Conservation (phyloP, 2,329 filamentous ascomycete genomes). For the Trichophyton equinum region DNA sequence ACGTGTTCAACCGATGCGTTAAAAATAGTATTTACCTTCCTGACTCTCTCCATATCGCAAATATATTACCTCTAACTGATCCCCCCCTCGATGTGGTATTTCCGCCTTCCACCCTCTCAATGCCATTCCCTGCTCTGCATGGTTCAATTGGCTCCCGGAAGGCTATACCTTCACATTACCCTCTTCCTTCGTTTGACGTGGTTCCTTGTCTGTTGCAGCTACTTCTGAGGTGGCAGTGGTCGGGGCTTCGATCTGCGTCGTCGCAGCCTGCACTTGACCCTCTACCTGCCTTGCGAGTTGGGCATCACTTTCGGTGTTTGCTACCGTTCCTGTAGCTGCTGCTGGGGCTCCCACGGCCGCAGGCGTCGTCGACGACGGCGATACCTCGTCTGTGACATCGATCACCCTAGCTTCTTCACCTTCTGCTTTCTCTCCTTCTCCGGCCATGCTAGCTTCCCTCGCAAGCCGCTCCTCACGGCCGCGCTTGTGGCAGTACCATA, state of each 20-base stretch:
- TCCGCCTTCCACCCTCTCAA: background rate
- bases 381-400: background rate
- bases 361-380: background rate
- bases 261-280: background rate
- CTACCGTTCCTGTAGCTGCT: background rate
- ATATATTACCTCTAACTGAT: background rate
- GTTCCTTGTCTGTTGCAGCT: background rate
- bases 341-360: background rate
- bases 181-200: background rate
- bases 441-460: slow-evolving; percentile 30
- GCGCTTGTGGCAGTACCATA: slow-evolving; percentile 98
- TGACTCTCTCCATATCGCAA: background rate
- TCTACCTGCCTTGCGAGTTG: background rate
- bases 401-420: background rate
- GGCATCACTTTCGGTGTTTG: background rate
- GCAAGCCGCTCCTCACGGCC: slow-evolving; percentile 74
- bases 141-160: background rate
- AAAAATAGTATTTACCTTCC: background rate
- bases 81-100: no score
- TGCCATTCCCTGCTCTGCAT: background rate
- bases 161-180: background rate
- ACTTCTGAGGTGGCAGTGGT: slow-evolving; percentile 1
- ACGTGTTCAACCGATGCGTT: background rate
- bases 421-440: background rate
- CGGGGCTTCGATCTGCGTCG: slow-evolving; percentile 1